Evolutionary conservation across 2,329 filamentous ascomycete species (phyloP).

Genomic region (Apiospora pterosperma): DNA sequence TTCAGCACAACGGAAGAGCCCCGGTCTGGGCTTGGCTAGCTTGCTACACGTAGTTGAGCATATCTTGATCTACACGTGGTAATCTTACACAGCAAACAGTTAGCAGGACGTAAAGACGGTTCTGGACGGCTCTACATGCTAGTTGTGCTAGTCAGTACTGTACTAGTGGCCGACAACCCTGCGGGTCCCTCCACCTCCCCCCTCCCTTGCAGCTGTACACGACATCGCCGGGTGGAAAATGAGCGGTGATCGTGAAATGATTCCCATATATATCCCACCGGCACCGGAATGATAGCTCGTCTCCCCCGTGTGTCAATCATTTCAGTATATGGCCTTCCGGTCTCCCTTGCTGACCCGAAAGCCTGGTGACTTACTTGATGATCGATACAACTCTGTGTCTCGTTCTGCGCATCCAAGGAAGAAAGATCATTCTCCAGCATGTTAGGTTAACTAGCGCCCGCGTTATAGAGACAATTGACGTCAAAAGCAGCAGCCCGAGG

Average conservation of each 20-base stretch:
- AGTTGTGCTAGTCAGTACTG: too few relatives aligned
- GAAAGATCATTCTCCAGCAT: background rate
- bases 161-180: background rate
- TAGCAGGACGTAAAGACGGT: background rate
- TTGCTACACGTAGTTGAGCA: background rate
- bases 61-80: background rate
- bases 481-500: background rate
- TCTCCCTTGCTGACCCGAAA: too few relatives aligned
- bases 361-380: too few relatives aligned
- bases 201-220: background rate
- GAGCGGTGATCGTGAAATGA: background rate
- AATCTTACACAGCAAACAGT: background rate
- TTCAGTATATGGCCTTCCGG: background rate
- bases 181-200: too few relatives aligned
- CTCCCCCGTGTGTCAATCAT: background rate
- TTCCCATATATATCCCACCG: background rate
- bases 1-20: too few relatives aligned
- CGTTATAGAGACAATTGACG: background rate
- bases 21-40: too few relatives aligned
- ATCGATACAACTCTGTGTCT: background rate
- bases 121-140: background rate
- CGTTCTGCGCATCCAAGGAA: background rate
- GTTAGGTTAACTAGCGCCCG: background rate
- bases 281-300: background rate
- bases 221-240: background rate